These are phyloP conservation scores for Alternaria rosae DNA, from an alignment of 2,329 filamentous ascomycete species.

Conservation along the genomic window DNA sequence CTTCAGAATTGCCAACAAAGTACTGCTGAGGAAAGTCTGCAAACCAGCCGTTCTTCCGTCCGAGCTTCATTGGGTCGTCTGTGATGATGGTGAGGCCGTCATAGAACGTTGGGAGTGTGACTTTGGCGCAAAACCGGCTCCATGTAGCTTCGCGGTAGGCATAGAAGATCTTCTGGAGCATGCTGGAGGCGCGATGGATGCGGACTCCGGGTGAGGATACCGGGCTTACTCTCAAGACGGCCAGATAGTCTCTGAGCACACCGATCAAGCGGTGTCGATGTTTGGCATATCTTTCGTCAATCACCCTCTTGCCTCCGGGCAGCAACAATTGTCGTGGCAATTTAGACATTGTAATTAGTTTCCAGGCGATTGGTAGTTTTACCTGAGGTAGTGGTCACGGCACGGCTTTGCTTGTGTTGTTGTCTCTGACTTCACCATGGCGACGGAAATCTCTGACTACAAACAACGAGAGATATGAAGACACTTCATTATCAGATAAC, in stretches of 20 bases:
- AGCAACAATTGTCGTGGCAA: not conserved
- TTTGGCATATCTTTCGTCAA: not conserved
- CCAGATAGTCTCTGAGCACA: not conserved
- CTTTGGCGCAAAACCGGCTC: not conserved
- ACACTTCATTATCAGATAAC: not conserved
- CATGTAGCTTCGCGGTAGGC: conserved; percentile 1
- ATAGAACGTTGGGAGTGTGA: not conserved
- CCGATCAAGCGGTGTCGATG: not conserved
- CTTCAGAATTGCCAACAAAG: not conserved
- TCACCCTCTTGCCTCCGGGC: not conserved
- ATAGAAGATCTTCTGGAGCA: not conserved
- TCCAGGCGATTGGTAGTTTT: not conserved
- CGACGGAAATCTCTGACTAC: not conserved
- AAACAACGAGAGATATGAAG: not conserved
- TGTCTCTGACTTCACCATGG: not conserved
- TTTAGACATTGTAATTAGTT: not conserved
- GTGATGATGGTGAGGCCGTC: not conserved
- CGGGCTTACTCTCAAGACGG: not conserved
- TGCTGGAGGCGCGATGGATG: not conserved
- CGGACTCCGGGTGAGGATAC: not conserved
- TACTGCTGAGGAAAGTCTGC: not conserved
- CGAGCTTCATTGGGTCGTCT: not conserved
- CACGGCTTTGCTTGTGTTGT: not conserved
- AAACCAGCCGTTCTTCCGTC: conserved; percentile 6
- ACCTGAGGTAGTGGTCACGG: not conserved